These are phyloP conservation scores for Flaveria floridana DNA, from an alignment of 140 eudicot species.

Conservation along the genomic window DNA sequence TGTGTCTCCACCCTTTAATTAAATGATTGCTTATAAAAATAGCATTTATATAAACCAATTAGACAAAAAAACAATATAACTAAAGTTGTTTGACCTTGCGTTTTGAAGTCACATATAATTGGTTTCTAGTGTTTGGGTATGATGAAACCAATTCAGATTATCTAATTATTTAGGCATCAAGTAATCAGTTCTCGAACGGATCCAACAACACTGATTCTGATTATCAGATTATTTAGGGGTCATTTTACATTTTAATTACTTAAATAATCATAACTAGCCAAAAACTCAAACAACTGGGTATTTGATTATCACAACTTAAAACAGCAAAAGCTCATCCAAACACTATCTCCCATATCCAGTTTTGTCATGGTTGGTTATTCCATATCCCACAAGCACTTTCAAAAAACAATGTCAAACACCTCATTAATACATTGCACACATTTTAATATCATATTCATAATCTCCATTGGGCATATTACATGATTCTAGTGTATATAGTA, in stretches of 20 bases:
- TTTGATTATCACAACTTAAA: not conserved
- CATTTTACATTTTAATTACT: not conserved
- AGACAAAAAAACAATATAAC: constrained; percentile 4
- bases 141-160: not conserved
- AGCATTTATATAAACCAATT: constrained; percentile 1
- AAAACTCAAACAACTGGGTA: not conserved
- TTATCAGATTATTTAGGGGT: constrained; percentile 2
- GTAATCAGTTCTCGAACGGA: not conserved
- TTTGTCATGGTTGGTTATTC: not conserved
- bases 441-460: not conserved
- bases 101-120: not conserved
- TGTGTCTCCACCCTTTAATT: constrained; percentile 86
- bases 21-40: constrained; percentile 15
- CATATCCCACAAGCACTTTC: not conserved
- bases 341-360: not conserved
- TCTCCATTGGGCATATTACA: not conserved
- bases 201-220: not conserved
- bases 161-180: not conserved
- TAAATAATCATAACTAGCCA: not conserved
- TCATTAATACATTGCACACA: not conserved
- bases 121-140: constrained; percentile 1
- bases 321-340: not conserved
- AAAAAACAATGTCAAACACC: not conserved
- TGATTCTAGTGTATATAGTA: not conserved
- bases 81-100: not conserved